phyloP scores from a whole-genome alignment of 345 rosid species.

The Balakata baccata region DNA sequence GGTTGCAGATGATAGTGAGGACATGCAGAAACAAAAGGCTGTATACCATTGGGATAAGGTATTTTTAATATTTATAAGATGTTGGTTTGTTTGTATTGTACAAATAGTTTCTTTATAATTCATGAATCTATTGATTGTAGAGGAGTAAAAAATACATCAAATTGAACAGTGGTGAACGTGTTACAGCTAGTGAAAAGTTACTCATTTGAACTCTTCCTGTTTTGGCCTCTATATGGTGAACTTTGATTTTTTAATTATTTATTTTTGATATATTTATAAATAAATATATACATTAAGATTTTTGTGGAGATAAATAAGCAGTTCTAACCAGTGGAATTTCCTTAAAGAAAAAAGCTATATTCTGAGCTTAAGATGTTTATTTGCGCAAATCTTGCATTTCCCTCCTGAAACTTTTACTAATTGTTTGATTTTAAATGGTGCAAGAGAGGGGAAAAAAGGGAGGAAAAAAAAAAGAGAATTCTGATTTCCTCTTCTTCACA shows the following conservation, averaged over 20 bases:
- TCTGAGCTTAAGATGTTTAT: background rate
- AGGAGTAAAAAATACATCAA: constrained; percentile 91
- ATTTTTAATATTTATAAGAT: constrained; percentile 17
- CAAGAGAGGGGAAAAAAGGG: too few species aligned
- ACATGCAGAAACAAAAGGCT: constrained; percentile 72
- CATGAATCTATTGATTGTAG: constrained; percentile 47
- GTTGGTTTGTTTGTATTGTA: background rate
- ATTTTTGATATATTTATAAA: background rate
- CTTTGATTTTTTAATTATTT: background rate
- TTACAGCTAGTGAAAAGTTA: constrained; percentile 99
- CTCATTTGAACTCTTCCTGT: constrained; percentile 6
- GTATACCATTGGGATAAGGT: constrained; percentile 97
- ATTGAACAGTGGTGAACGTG: constrained; percentile 90
- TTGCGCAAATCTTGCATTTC: background rate
- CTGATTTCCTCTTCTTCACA: too few species aligned
- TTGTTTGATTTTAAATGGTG: too few species aligned
- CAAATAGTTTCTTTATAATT: background rate
- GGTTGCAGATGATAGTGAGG: constrained; percentile 83
- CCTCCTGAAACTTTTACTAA: background rate
- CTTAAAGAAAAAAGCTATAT: background rate
- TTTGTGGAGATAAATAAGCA: background rate
- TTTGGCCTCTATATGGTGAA: too few species aligned
- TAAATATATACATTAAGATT: background rate
- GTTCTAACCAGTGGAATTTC: background rate
- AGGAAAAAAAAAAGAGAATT: too few species aligned